Base-by-base conservation (phyloP, 495 filamentous ascomycete genomes). In the Amphirosellinia nigrospora region DNA sequence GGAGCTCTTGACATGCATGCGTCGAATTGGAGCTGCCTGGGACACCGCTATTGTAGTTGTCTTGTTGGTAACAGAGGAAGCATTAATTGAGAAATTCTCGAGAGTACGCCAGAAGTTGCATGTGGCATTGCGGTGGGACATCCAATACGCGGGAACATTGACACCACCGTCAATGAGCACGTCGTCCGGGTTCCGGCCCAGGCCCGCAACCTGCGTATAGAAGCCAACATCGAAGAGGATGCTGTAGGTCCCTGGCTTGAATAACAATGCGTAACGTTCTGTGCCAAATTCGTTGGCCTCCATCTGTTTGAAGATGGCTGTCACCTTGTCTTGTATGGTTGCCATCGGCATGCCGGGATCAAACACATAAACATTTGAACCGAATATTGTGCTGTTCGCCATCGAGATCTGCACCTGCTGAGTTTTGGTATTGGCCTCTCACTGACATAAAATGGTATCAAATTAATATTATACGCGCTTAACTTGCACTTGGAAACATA, bases 11-110 rank as follows among this genome's bases (percentile, higher is more conserved):
- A 78, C 61, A 59, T 78, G 76, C 71, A 78, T 68, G 11, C 76
- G 72, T 0, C 76, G 72, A 3, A 78, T 39, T 11, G 76, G 76
- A 2, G 76, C 76, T 19, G 76, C 76, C 60, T 78, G 76, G 1
- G 76, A 78, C 2, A 78, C 76, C 7, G 76, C 76, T 65, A 78
- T 77, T 4, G 76, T 78, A 2, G 76, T 78, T 4, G 76, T 78
- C 11, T 78, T 72, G 46, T 78, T 77, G n/a, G 76, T 78, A 2
- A 64, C 76, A 6, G 55, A 56, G n/a, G 74, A 77, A 26, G 76
- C 76, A 39, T 75, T 75, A n/a, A 78, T 64, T 15, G 74, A 72
- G 28, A 78, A 78, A 58, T 78, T 78, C 71, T 78, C 76, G 38
- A 75, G 76, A 30, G 74, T 64, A 13, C 76, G 64, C 76, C 76